Evolutionary conservation across 495 filamentous ascomycete genomes (phyloP).

Genomic region (Staphylotrichum tortipilum): DNA sequence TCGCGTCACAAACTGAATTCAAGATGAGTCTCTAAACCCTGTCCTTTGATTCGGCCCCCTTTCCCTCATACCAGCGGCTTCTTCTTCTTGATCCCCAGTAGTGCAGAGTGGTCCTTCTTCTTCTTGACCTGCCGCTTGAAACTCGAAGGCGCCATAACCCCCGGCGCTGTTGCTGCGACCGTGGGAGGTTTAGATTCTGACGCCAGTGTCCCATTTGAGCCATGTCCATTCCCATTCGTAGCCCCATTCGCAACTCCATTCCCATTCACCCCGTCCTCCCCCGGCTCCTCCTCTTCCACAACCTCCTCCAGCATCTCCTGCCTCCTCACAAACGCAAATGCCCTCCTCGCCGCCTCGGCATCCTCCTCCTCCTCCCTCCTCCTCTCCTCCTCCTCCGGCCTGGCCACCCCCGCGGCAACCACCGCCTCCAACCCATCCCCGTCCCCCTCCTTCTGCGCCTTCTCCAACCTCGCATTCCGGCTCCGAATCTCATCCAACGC

Average conservation of each 20-base stretch:
- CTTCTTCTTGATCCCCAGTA: conserved; percentile 91
- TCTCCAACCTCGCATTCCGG: conserved; percentile 77
- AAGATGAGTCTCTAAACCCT: too few relatives aligned
- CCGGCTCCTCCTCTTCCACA: conserved; percentile 29
- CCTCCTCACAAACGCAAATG: conserved; percentile 54
- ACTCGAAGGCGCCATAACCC: conserved; percentile 47
- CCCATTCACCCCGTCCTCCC: conserved; percentile 5
- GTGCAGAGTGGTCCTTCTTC: conserved; percentile 65
- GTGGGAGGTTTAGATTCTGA: conserved; percentile 6
- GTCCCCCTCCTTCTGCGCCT: conserved; percentile 52
- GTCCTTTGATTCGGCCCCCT: not conserved
- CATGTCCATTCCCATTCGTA: conserved; percentile 8
- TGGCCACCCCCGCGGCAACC: conserved; percentile 30
- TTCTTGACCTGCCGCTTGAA: conserved; percentile 76
- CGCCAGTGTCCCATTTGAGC: conserved; percentile 21
- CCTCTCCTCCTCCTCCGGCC: conserved; percentile 43
- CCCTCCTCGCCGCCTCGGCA: conserved; percentile 71
- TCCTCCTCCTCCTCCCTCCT: conserved; percentile 68
- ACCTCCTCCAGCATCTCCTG: conserved; percentile 41
- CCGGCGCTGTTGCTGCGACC: conserved; percentile 14
- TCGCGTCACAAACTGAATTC: too few relatives aligned
- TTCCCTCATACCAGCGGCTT: conserved; percentile 20
- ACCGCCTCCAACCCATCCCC: conserved; percentile 37
- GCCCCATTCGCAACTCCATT: not conserved
- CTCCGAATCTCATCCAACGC: conserved; percentile 90